A percentile compares a stretch with the other conserved stretches of the same genome.
Conservation (phyloP, 306 rosid species). For the Gleditsia sinensis region DNA sequence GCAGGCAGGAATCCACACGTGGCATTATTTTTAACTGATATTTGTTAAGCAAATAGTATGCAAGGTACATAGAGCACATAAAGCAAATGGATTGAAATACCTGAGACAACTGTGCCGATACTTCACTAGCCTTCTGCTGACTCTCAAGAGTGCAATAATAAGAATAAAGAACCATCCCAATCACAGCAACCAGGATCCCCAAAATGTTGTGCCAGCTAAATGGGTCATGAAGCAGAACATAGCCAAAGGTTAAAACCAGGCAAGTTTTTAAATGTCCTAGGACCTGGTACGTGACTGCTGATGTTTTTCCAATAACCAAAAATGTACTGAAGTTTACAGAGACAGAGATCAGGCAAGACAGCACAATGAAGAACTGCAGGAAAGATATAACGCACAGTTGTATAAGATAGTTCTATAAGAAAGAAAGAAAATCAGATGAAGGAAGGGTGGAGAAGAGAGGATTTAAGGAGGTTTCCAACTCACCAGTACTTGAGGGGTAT, state of each 20-base stretch:
- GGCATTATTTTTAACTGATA: not conserved
- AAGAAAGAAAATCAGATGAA: not conserved
- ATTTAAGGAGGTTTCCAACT: constrained; percentile 14
- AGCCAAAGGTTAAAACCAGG: constrained; percentile 88
- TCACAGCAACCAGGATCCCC: constrained; percentile 76
- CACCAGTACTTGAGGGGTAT: constrained; percentile 42
- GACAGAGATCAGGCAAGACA: constrained; percentile 90
- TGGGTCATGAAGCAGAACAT: constrained; percentile 84
- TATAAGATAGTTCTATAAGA: not conserved
- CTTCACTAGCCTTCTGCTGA: constrained; percentile 76
- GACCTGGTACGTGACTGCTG: constrained; percentile 95
- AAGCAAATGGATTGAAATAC: constrained; percentile 32
- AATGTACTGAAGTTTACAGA: constrained; percentile 97
- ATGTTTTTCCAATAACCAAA: constrained; percentile 91
- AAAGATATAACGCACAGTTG: not conserved
- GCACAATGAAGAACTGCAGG: constrained; percentile 76
- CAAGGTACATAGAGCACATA: not conserved
- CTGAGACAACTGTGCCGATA: constrained; percentile 61
- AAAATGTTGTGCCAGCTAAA: constrained; percentile 91
- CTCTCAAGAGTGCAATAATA: constrained; percentile 70
- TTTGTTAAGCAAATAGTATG: not conserved
- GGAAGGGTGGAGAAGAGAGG: not conserved
- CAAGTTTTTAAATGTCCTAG: constrained; percentile 96
- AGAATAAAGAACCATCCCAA: constrained; percentile 90
- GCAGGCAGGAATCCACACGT: not conserved